Percentiles rank a stretch among this genome's conserved stretches.
These are phyloP conservation scores for Epichloe coenophiala DNA, from an alignment of 2,329 filamentous ascomycete species.

Conservation along the genomic window DNA sequence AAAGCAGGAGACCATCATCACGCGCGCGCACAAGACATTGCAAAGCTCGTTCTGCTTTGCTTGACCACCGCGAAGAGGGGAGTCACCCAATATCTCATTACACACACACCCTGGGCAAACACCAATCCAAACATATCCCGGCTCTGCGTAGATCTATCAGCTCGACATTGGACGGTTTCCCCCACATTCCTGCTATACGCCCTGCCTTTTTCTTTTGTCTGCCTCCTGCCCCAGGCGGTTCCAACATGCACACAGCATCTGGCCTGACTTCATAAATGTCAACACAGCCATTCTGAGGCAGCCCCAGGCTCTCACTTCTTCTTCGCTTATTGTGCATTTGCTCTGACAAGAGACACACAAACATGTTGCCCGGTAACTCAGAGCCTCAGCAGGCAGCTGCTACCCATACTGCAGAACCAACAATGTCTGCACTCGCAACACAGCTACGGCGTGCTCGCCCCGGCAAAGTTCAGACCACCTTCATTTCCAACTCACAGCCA, in stretches of 20 bases:
- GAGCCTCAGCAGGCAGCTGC: conserved; percentile 12
- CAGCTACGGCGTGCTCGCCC: conserved; percentile 30
- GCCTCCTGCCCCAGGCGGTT: conserved; percentile 14
- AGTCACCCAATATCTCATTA: not conserved
- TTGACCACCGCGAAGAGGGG: not conserved
- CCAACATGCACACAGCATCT: conserved; percentile 22
- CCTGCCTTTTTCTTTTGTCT: not conserved
- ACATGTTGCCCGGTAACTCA: conserved; percentile 13
- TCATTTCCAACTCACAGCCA: conserved; percentile 15
- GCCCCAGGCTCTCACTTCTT: conserved; percentile 9
- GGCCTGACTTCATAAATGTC: conserved; percentile 24
- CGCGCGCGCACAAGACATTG: not conserved
- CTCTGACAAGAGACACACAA: conserved; percentile 9
- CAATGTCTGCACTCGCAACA: conserved; percentile 29
- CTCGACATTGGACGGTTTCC: conserved; percentile 4
- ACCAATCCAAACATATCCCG: conserved; percentile 1
- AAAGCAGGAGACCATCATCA: not conserved
- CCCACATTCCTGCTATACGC: conserved; percentile 4
- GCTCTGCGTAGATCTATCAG: conserved; percentile 4
- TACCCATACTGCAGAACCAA: conserved; percentile 16
- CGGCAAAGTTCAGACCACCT: conserved; percentile 33
- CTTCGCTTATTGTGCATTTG: conserved; percentile 12
- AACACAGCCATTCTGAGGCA: conserved; percentile 18
- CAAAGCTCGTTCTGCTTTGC: not conserved
- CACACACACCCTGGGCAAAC: conserved; percentile 2